Evolutionary conservation across 129 eudicot species (phyloP).

Genomic region (Centrapalus pauciflorus): DNA sequence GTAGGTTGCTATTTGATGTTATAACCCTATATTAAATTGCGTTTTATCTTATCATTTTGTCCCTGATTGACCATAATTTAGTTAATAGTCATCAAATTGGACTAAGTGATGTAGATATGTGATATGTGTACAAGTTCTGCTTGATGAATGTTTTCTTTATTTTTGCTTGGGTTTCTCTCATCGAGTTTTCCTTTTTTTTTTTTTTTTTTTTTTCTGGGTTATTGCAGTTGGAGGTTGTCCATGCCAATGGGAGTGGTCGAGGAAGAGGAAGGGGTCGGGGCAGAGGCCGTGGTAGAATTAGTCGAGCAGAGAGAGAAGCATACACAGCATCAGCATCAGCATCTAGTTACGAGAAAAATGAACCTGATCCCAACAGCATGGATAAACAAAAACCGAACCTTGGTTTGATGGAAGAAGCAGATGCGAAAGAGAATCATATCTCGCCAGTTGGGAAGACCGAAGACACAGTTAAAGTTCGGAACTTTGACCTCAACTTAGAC

Average conservation of each 20-base stretch:
- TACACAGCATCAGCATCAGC: conserved; percentile 1
- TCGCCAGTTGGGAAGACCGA: not conserved
- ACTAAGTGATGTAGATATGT: no score
- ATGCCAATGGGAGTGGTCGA: conserved; percentile 43
- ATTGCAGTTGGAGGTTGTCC: conserved; percentile 39
- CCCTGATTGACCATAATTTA: no score
- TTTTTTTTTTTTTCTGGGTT: not conserved
- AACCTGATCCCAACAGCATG: not conserved
- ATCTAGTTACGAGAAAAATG: conserved; percentile 8
- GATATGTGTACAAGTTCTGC: no score
- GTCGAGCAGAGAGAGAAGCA: conserved; percentile 33
- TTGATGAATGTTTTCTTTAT: no score
- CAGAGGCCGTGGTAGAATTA: conserved; percentile 45
- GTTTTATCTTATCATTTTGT: no score
- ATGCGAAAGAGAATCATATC: conserved; percentile 6
- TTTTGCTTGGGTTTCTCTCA: not conserved
- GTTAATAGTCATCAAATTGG: no score
- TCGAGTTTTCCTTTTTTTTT: not conserved
- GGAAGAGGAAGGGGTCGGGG: conserved; percentile 80
- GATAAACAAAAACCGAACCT: conserved; percentile 3
- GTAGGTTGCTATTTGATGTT: no score
- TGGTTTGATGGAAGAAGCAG: not conserved
- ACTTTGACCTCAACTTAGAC: conserved; percentile 49
- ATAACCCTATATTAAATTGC: no score
- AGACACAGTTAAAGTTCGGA: conserved; percentile 20